These are phyloP conservation scores for Neoboletus magnificus DNA, from an alignment of 768 basidiomycete species.

Conservation along the genomic window DNA sequence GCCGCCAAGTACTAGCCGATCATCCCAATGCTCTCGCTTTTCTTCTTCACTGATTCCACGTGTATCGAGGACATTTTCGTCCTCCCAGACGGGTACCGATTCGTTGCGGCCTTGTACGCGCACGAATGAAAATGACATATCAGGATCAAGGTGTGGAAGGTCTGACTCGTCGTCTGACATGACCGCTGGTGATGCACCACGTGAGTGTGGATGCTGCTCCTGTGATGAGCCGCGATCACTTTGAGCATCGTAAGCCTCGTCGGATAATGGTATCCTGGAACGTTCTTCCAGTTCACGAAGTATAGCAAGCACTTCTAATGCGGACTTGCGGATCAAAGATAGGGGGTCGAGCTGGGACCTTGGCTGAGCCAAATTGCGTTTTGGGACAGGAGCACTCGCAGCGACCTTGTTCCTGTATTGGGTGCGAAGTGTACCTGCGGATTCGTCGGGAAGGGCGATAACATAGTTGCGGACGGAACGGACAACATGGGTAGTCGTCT, in stretches of 20 bases:
- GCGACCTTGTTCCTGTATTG: slow-evolving; percentile 56
- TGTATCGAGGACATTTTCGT: slow-evolving; percentile 49
- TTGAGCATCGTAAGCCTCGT: slow-evolving; percentile 81
- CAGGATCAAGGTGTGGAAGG: slow-evolving; percentile 44
- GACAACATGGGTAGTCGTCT: slow-evolving; percentile 76
- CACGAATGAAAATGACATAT: slow-evolving; percentile 64
- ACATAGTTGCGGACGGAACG: slow-evolving; percentile 83
- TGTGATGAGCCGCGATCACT: slow-evolving; percentile 58
- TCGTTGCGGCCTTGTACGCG: slow-evolving; percentile 64
- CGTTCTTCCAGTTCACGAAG: slow-evolving; percentile 80
- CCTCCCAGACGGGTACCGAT: slow-evolving; percentile 79
- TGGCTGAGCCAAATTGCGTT: slow-evolving; percentile 33
- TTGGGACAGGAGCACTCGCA: slow-evolving; percentile 32
- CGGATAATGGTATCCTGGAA: slow-evolving; percentile 68
- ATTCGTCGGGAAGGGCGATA: slow-evolving; percentile 76
- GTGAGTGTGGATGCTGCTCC: slow-evolving; percentile 37
- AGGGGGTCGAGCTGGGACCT: slow-evolving; percentile 54
- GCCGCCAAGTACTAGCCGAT: slow-evolving; percentile 71
- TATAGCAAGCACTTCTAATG: slow-evolving; percentile 78
- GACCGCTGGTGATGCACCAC: slow-evolving; percentile 42
- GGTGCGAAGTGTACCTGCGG: slow-evolving; percentile 49
- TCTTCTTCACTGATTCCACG: slow-evolving; percentile 49
- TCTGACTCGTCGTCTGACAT: slow-evolving; percentile 38
- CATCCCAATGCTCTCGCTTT: slow-evolving; percentile 77
- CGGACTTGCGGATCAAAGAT: slow-evolving; percentile 66